Evolutionary conservation across 2,329 filamentous ascomycete genomes (phyloP).

Genomic region (Hirsutella thompsonii): DNA sequence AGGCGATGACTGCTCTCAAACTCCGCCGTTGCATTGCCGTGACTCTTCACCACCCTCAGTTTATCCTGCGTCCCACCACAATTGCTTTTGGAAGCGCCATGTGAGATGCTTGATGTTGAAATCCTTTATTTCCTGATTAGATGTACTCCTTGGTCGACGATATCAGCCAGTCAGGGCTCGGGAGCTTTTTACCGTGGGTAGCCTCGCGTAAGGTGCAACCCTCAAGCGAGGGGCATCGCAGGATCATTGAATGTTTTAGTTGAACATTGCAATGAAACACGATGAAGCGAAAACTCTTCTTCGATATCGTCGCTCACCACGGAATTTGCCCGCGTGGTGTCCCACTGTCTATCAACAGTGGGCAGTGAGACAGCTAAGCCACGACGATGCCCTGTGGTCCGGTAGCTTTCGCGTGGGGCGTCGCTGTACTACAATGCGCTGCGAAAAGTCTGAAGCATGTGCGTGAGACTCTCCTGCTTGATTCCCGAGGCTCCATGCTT

Average conservation of each 20-base stretch:
- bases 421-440: neutral
- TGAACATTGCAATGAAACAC: neutral
- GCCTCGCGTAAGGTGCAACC: slow-evolving; percentile 3
- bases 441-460: neutral
- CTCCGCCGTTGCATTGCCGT: slow-evolving; percentile 5
- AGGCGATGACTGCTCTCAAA: slow-evolving; percentile 1
- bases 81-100: neutral
- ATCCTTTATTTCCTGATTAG: neutral
- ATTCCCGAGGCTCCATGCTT: neutral
- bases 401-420: no score
- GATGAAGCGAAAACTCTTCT: neutral
- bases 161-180: neutral
- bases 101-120: neutral
- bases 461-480: neutral
- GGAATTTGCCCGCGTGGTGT: no score
- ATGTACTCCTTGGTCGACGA: neutral
- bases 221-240: neutral
- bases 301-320: no score
- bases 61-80: slow-evolving; percentile 2
- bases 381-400: neutral
- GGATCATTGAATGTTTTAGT: neutral
- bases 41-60: slow-evolving; percentile 4
- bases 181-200: neutral
- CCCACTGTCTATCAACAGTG: neutral
- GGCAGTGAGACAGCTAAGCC: neutral